These are phyloP conservation scores for Fusarium mangiferae DNA, from an alignment of 2,329 filamentous ascomycete species.

Conservation along the genomic window DNA sequence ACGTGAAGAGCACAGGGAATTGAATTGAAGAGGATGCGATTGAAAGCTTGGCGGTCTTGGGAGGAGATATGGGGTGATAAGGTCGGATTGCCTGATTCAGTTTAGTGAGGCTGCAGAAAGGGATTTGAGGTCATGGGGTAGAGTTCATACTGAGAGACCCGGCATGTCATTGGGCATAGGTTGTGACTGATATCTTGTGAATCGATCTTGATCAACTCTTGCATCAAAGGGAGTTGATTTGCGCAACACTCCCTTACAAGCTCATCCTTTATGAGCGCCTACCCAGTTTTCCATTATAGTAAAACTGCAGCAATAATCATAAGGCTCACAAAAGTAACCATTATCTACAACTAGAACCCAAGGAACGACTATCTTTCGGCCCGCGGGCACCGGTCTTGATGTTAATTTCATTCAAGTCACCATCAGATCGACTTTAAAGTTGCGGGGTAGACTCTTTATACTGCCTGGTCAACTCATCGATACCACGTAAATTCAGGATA, in stretches of 20 bases:
- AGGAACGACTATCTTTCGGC: background rate
- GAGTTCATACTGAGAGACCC: background rate
- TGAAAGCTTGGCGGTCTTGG: background rate
- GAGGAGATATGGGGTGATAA: background rate
- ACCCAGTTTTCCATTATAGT: background rate
- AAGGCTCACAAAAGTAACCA: rapidly evolving
- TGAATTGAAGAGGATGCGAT: background rate
- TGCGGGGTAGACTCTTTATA: background rate
- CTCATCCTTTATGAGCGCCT: background rate
- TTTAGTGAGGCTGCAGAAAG: background rate
- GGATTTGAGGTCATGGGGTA: background rate
- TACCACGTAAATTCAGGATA: background rate
- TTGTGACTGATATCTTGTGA: background rate
- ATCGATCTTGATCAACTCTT: background rate
- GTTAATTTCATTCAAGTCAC: background rate
- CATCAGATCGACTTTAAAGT: no score
- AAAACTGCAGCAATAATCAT: background rate
- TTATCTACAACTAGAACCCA: background rate
- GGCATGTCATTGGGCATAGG: background rate
- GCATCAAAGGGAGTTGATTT: background rate
- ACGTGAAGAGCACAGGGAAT: background rate
- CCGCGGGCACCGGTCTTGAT: background rate
- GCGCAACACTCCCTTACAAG: rapidly evolving
- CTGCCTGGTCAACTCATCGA: background rate
- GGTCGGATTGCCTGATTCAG: background rate